These are phyloP conservation scores for Tetracentron sinense DNA, from an alignment of 164 flowering plant species.

Conservation along the genomic window DNA sequence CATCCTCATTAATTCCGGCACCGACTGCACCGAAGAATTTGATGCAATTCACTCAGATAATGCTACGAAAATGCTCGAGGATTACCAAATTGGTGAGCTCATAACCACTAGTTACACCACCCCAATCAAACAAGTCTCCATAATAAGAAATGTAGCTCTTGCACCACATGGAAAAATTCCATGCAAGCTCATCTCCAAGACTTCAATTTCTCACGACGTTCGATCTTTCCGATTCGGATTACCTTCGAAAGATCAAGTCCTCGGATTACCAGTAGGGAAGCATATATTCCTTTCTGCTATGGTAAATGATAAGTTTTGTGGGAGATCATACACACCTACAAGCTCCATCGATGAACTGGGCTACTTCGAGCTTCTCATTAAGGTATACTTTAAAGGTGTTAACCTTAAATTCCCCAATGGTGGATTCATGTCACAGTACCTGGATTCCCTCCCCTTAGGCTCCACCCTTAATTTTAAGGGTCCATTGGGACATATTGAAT, in stretches of 20 bases:
- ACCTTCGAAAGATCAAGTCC: conserved; percentile 58
- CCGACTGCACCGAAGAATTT: conserved; percentile 95
- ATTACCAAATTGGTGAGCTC: conserved; percentile 68
- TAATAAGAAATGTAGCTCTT: conserved; percentile 42
- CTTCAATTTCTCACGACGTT: conserved; percentile 62
- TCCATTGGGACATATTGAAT: conserved; percentile 89
- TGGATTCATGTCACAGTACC: conserved; percentile 77
- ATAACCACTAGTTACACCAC: conserved; percentile 56
- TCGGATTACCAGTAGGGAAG: conserved; percentile 86
- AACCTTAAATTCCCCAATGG: conserved; percentile 83
- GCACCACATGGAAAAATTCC: conserved; percentile 60
- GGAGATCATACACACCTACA: conserved; percentile 90
- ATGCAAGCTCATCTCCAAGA: conserved; percentile 63
- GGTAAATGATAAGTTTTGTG: conserved; percentile 64
- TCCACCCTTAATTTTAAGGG: conserved; percentile 69
- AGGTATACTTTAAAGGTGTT: conserved; percentile 65
- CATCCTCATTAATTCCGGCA: conserved; percentile 92
- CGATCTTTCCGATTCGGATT: conserved; percentile 67
- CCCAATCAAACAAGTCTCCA: conserved; percentile 50
- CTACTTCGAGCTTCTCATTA: conserved; percentile 69
- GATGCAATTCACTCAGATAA: conserved; percentile 95
- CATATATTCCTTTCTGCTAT: conserved; percentile 78
- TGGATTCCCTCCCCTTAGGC: conserved; percentile 63
- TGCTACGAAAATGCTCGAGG: conserved; percentile 79
- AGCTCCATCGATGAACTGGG: conserved; percentile 66